Evolutionary conservation across 31 red algal species (phyloP).

Genomic region (Bonnemaisonia californica): DNA sequence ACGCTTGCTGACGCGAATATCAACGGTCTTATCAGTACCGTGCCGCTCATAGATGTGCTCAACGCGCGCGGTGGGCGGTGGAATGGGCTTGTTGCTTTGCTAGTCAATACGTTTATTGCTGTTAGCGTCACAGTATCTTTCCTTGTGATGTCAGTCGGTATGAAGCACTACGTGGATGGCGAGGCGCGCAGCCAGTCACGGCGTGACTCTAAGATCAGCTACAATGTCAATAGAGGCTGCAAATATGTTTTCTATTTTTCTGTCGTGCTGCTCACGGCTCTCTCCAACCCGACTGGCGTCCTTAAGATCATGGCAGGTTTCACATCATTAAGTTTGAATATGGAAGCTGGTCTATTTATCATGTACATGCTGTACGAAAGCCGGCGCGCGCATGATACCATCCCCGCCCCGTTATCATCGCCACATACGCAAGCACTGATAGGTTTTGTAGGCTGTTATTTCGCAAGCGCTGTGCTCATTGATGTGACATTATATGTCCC

Average conservation of each 20-base stretch:
- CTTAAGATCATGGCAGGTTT: slow-evolving; percentile 70
- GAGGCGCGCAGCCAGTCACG: neutral
- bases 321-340: slow-evolving; percentile 47
- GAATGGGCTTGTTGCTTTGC: slow-evolving; percentile 49
- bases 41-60: slow-evolving; percentile 82
- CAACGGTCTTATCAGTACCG: slow-evolving; percentile 83
- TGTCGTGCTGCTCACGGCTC: slow-evolving; percentile 46
- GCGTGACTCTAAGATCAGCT: neutral
- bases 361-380: slow-evolving; percentile 60
- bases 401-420: slow-evolving; percentile 25
- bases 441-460: slow-evolving; percentile 21
- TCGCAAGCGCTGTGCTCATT: slow-evolving; percentile 42
- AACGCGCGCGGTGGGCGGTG: slow-evolving; percentile 36
- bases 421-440: slow-evolving; percentile 7
- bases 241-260: slow-evolving; percentile 36
- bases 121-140: slow-evolving; percentile 88
- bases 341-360: slow-evolving; percentile 56
- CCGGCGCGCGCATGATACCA: slow-evolving; percentile 6
- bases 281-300: slow-evolving; percentile 41
- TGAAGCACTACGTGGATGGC: slow-evolving; percentile 67
- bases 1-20: slow-evolving; percentile 71
- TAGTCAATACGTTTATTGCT: slow-evolving; percentile 91
- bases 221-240: neutral
- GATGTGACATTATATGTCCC: slow-evolving; percentile 51
- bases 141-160: slow-evolving; percentile 80